Evolutionary conservation across 495 filamentous ascomycete species (phyloP).

Genomic region (Talaromyces trachyspermus): DNA sequence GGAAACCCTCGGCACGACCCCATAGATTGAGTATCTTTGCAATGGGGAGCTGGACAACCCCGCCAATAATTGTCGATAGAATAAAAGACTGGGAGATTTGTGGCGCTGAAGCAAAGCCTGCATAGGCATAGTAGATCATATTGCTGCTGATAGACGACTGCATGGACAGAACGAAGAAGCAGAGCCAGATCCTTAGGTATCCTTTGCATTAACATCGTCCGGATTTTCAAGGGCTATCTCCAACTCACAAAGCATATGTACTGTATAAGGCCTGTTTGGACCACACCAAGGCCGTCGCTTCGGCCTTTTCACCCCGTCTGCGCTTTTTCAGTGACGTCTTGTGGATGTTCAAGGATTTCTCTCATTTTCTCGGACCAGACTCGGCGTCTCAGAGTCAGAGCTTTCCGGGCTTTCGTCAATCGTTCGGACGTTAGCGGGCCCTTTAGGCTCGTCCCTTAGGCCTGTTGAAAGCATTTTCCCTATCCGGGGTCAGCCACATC

Average conservation of each 20-base stretch:
- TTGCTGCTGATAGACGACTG: conserved; percentile 28
- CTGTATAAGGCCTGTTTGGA: conserved; percentile 20
- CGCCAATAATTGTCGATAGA: conserved; percentile 46
- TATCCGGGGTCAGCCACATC: too few relatives aligned
- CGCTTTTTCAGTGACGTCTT: conserved; percentile 20
- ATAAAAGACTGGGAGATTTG: conserved; percentile 31
- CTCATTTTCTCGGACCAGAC: conserved; percentile 10
- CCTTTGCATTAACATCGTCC: conserved; percentile 36
- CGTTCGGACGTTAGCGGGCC: too few relatives aligned
- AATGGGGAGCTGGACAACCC: conserved; percentile 58
- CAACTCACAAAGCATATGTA: conserved; percentile 34
- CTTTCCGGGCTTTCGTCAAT: too few relatives aligned
- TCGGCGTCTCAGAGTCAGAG: neutral
- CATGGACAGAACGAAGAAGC: conserved; percentile 36
- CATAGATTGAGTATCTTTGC: conserved; percentile 63
- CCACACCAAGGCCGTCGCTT: conserved; percentile 39
- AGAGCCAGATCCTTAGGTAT: conserved; percentile 30
- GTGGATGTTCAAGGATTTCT: conserved; percentile 15
- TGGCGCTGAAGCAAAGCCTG: conserved; percentile 27
- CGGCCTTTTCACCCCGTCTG: conserved; percentile 32
- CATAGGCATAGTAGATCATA: conserved; percentile 31
- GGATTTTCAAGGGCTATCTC: conserved; percentile 23
- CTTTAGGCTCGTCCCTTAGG: too few relatives aligned
- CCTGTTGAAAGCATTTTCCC: too few relatives aligned
- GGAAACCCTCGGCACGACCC: conserved; percentile 51